A percentile compares a stretch with the other conserved stretches of the same genome.
Evolutionary conservation across 768 basidiomycete genomes (phyloP).

Genomic region (Hypholoma fasciculare): DNA sequence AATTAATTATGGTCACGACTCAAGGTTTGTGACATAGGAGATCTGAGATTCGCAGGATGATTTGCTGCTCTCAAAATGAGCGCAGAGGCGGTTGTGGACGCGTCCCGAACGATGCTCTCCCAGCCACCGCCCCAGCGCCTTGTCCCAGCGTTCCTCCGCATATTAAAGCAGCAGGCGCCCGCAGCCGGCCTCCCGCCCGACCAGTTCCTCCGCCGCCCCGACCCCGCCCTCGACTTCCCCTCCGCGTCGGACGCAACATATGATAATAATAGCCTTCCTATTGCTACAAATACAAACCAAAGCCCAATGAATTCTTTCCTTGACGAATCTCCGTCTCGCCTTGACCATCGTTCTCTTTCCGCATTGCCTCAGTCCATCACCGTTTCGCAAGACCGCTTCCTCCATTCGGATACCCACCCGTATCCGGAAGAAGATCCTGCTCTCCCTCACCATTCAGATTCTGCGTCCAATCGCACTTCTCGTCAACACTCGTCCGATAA

Average conservation of each 20-base stretch:
- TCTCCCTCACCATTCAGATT: slow-evolving; percentile 32
- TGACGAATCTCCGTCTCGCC: slow-evolving; percentile 46
- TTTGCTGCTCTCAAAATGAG: slow-evolving; percentile 13
- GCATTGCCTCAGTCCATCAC: slow-evolving; percentile 39
- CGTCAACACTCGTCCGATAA: slow-evolving; percentile 31
- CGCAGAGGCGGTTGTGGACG: not conserved
- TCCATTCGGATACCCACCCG: slow-evolving; percentile 39
- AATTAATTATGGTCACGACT: slow-evolving; percentile 24
- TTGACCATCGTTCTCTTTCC: slow-evolving; percentile 37
- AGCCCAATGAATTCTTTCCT: slow-evolving; percentile 29
- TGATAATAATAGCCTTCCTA: not conserved
- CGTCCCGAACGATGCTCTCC: slow-evolving; percentile 23
- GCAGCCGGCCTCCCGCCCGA: too few species aligned
- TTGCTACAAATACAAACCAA: too few species aligned
- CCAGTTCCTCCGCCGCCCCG: too few species aligned
- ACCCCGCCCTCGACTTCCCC: not conserved
- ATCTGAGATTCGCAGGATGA: slow-evolving; percentile 24
- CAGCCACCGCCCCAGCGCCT: slow-evolving; percentile 22
- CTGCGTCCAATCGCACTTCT: slow-evolving; percentile 37
- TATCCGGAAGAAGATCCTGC: slow-evolving; percentile 40
- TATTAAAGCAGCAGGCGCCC: slow-evolving; percentile 5
- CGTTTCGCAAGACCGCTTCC: slow-evolving; percentile 45
- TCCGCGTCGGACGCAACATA: slow-evolving; percentile 20
- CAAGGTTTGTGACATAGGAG: slow-evolving; percentile 1
- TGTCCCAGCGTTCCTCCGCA: not conserved